Evolutionary conservation across 495 filamentous ascomycete species (phyloP), one percentile per base, ranked within the genome.

Genomic region (Talaromyces borbonicus): DNA sequence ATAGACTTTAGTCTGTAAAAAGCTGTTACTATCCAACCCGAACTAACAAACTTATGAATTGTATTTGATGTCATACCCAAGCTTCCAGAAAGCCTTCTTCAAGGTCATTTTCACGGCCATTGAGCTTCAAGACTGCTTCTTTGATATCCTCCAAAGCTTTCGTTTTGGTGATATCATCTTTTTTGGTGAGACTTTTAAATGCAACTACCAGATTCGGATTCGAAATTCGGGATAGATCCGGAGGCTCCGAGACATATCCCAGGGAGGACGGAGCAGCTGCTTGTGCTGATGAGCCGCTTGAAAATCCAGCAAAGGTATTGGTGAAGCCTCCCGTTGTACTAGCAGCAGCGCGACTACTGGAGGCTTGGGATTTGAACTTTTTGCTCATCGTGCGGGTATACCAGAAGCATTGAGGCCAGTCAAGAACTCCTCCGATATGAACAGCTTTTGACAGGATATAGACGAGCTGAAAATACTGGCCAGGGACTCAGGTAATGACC

Each of bases 181-280:
- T 94, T 67, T 97, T 99, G 37, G 79, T 74, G 12, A 95, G 71
- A 53, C 90, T 93, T 60, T 96, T 94, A 70, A 95, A 90, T 16
- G 82, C 75, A 7, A 99, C 89, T 11, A 87, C 77, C 38, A 92
- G 68, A 55, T 88, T 84, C 23, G 87, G 70, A 40, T 95, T 81
- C 9, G 76, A 84, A 47, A 98, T 80, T 22, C 57, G 64, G 24
- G 80, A 82, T 39, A 95, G 74, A 61, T 96, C 81, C 44, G 85
- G 90, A 1, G 87, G 85, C 55, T 90, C 88, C 36, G 80, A 68
- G 37, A 95, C 75, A 62, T 93, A 95, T 29, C 90, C 94, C n/a
- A 84, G 65, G 12, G 66, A 63, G 16, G 71, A 97, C 47, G 61
- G 68, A 48, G 67, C 63, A 47, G 54, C 60, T 35, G 58, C 76